Percentiles rank a stretch among this genome's conserved stretches.
phyloP scores from a whole-genome alignment of 495 filamentous ascomycete genomes.

The Podospora pseudoanserina region DNA sequence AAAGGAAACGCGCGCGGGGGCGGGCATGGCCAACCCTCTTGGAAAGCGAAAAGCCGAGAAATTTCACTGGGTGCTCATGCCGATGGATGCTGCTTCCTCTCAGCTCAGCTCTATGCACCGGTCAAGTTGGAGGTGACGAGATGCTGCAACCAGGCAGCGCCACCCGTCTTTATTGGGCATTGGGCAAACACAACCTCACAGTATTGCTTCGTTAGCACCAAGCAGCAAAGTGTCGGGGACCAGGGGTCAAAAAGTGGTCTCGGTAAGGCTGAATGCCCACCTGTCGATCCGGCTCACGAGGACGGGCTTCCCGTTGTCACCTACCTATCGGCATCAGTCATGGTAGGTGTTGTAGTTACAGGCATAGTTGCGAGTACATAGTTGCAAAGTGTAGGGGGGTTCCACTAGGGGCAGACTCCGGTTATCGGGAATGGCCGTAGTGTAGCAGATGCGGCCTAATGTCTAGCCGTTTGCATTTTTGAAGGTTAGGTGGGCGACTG shows the following conservation, averaged over 20 bases:
- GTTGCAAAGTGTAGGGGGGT: background rate
- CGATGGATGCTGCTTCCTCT: background rate
- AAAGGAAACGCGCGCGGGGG: background rate
- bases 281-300: background rate
- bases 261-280: slow-evolving; percentile 2
- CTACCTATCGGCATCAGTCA: background rate
- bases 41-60: background rate
- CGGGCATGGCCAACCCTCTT: background rate
- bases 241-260: background rate
- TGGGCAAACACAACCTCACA: slow-evolving; percentile 7
- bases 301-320: background rate
- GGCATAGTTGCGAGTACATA: background rate
- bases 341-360: too few relatives aligned
- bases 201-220: background rate
- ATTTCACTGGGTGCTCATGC: background rate
- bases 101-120: background rate
- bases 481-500: background rate
- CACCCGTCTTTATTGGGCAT: slow-evolving; percentile 6
- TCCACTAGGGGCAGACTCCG: background rate
- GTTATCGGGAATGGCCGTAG: background rate
- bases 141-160: slow-evolving; percentile 1
- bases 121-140: background rate
- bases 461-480: background rate
- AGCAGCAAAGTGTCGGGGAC: background rate
- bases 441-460: background rate